A percentile compares a stretch with the other conserved stretches of the same genome.
phyloP scores from a whole-genome alignment of 2,329 filamentous ascomycete species.

The Xylariomycetidae sp. region DNA sequence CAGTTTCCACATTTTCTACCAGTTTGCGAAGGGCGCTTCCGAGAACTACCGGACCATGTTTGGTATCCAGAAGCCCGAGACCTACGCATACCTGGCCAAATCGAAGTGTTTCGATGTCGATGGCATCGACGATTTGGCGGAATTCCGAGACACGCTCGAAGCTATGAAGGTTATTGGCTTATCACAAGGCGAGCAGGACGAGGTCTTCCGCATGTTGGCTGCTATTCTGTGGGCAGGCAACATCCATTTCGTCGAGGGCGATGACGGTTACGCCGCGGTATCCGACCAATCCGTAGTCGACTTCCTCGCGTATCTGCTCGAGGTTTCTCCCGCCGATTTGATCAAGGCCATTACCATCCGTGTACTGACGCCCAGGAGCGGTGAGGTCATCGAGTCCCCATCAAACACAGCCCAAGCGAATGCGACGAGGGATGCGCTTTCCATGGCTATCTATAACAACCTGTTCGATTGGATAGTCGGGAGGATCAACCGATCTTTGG shows the following conservation, averaged over 20 bases:
- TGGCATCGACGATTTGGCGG: constrained; percentile 85
- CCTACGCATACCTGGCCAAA: constrained; percentile 87
- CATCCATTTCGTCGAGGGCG: constrained; percentile 82
- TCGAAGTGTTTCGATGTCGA: constrained; percentile 94
- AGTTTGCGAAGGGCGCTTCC: constrained; percentile 94
- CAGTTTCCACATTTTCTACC: constrained; percentile 99
- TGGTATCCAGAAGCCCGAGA: constrained; percentile 84
- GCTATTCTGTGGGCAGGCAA: constrained; percentile 94
- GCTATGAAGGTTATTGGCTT: constrained; percentile 95
- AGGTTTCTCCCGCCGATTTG: constrained; percentile 74
- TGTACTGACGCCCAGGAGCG: constrained; percentile 65
- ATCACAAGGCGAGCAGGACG: constrained; percentile 81
- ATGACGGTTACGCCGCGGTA: constrained; percentile 81
- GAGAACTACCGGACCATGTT: constrained; percentile 79
- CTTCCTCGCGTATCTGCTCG: constrained; percentile 88
- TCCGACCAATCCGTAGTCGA: constrained; percentile 86
- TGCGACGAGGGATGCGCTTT: constrained; percentile 81
- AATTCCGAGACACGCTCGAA: constrained; percentile 84
- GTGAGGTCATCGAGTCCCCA: constrained; percentile 66
- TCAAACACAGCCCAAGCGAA: constrained; percentile 81
- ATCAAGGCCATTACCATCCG: constrained; percentile 85
- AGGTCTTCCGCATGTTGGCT: constrained; percentile 92
- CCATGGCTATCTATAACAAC: constrained; percentile 96
- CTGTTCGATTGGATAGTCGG: constrained; percentile 98
- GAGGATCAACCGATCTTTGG: constrained; percentile 82